Evolutionary conservation across 768 basidiomycete genomes (phyloP).

Genomic region (Tubosaeta sp.): DNA sequence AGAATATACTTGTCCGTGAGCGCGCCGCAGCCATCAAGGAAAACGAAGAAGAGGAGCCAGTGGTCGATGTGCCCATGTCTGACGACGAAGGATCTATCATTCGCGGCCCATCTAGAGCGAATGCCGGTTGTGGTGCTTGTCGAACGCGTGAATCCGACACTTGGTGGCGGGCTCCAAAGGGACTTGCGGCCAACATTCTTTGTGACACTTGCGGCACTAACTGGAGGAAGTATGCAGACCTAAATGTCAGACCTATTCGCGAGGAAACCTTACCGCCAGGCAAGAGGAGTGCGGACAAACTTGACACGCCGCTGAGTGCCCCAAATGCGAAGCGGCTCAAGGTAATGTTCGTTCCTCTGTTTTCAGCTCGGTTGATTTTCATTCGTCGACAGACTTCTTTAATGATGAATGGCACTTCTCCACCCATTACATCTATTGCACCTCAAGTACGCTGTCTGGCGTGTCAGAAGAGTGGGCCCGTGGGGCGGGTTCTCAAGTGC

Average conservation of each 20-base stretch:
- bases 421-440: conserved; percentile 48
- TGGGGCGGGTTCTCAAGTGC: conserved; percentile 78
- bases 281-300: conserved; percentile 45
- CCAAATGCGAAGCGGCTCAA: conserved; percentile 62
- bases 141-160: conserved; percentile 69
- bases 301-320: conserved; percentile 52
- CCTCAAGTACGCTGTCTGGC: conserved; percentile 70
- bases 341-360: conserved; percentile 29
- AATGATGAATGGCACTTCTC: conserved; percentile 53
- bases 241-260: conserved; percentile 68
- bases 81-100: conserved; percentile 82
- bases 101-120: conserved; percentile 48
- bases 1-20: conserved; percentile 50
- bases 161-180: conserved; percentile 95
- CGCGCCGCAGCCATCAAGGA: conserved; percentile 31
- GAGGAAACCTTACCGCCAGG: conserved; percentile 55
- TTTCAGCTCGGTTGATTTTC: not conserved
- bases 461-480: conserved; percentile 71
- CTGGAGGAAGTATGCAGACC: conserved; percentile 92
- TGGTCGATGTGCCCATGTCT: conserved; percentile 27
- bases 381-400: conserved; percentile 27
- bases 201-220: conserved; percentile 84
- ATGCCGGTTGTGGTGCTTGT: conserved; percentile 75
- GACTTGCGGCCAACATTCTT: conserved; percentile 69
- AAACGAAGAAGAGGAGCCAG: conserved; percentile 25